Evolutionary conservation across 2,329 filamentous ascomycete genomes (phyloP), one percentile per base, ranked within the genome.

Genomic region (Cladosporium sphaerospermum): DNA sequence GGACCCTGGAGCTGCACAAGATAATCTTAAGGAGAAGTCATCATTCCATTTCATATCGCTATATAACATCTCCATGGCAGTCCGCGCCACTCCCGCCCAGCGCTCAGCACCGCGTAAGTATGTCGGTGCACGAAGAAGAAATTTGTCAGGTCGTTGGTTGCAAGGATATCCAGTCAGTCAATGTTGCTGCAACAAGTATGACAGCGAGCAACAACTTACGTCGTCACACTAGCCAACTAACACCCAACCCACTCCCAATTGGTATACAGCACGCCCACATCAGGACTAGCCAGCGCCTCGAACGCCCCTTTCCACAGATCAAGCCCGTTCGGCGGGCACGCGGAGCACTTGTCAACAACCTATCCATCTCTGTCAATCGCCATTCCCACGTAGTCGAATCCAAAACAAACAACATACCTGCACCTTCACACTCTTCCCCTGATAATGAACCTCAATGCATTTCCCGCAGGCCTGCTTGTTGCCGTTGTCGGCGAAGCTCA

Each of bases 401-500:
- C 16, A 18, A n/a, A 37, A 6, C 14, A n/a, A 4, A 9, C 11
- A 14, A 39, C 36, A 11, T 39, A 39, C 36, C 36, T 39, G 36
- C 13, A 49, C 46, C 46, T 33, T 49, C 23, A 49, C 46, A 23
- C 9, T 34, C 28, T 41, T 42, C 23, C 36, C 46, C 19, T 34
- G 9, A 28, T 49, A 49, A 19, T 40, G 37, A 6, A 49, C 37
- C 9, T 41, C 31, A n/a, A 49, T 42, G 46, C 46, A 49, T 19
- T 49, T 49, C 13, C 37, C 46, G 46, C 46, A 49, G 36, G 19
- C n/a, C 36, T 49, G 19, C 28, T 49, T 31, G 37, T 49, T 23
- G 36, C 37, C 23, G 46, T 40, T 49, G 37, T 41, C 23, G 36
- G n/a, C 37, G n/a, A 33, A 28, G 37, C 23, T 19, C 23, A 49